Evolutionary conservation across 768 basidiomycete species (phyloP), one percentile per base, ranked within the genome.

Genomic region (Psilocybe cyanescens): DNA sequence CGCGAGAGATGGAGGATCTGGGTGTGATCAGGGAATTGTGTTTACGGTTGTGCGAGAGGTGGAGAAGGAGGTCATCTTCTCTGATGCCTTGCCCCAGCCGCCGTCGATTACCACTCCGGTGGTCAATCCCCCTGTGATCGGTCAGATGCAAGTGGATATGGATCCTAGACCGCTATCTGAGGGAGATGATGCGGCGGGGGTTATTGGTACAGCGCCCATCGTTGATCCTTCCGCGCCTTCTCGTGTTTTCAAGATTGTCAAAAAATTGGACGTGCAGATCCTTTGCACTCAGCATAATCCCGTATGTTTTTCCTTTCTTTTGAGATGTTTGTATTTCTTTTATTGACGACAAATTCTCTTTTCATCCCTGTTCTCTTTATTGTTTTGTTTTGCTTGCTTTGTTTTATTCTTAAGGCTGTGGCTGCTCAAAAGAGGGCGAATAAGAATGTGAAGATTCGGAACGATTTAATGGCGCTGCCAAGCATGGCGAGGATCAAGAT

Each of bases 251-350:
- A 92, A 89, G 74, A 77, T 83, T 30, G 86, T 95, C 70, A 88
- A 79, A 78, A 94, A 94, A 74, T 71, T 82, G 7, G 87, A 88
- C 66, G 83, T 93, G 3, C 86, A 92, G 65, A 79, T 94, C 11
- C 74, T 96, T 3, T 99, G 96, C 71, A 77, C 88, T 1, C 89
- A 91, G 67, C 96, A 98, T 70, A 98, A 97, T 68, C 95, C 95
- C 8, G 95, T 96, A 71, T 64, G 93, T 81, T 37, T 45, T 55
- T 55, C 8, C 19, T 28, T 48, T 47, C n/a, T 29, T 41, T 52
- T 35, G 37, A 37, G 24, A 4, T 59, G 9, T 45, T 52, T 11
- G 46, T 41, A 11, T 56, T 46, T 37, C 29, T 6, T 12, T 35
- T 58, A 35, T 24, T 57, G 61, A 62, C 50, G 33, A 14, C n/a